Base-by-base conservation (phyloP, 208 protist genomes). In the Trypanosomatidae sp. region DNA sequence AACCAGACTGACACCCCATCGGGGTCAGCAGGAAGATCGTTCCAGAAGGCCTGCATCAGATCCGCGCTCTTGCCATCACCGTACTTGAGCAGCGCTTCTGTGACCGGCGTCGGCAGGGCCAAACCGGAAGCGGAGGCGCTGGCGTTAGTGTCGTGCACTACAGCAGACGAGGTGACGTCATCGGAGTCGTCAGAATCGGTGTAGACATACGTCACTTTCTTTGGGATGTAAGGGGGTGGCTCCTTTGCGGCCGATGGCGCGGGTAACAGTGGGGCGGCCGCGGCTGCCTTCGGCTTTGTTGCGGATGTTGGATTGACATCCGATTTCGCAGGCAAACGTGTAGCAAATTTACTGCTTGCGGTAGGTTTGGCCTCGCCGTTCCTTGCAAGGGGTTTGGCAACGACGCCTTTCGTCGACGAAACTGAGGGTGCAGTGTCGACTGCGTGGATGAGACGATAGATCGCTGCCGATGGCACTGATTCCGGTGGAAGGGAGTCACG, bases 1-100 rank as follows among this genome's bases (percentile, higher is more conserved):
- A 66, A 72, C 65, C 66, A 77, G 66, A 44, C 73, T 9, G 73
- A 43, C 19, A 72, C 47, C 33, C 73, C 73, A n/a, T 77, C 66
- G 5, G 66, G 50, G 39, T 71, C 66, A 8, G 66, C 59, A 2
- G 66, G 43, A 44, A 66, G 36, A 7, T 77, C 73, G 33, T 49
- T 68, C 52, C 49, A 55, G 59, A 60, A 72, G 8, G 66, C 58
- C 58, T 72, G 73, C 56, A 77, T 3, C 19, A 77, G 41, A 17
- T 77, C 58, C 17, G 71, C 58, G 5, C 17, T 22, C 7, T 56
- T 66, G 33, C 69, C 73, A 13, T 52, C 58, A 22, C 66, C 30
- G 66, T 55, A 71, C 47, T 65, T 52, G 56, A 22, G 47, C 58
- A 13, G 66, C 65, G 56, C 65, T 49, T 15, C 47, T 36, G 52